These are phyloP conservation scores for Eucommia ulmoides DNA, from an alignment of 257 asterid genomes.

Conservation along the genomic window DNA sequence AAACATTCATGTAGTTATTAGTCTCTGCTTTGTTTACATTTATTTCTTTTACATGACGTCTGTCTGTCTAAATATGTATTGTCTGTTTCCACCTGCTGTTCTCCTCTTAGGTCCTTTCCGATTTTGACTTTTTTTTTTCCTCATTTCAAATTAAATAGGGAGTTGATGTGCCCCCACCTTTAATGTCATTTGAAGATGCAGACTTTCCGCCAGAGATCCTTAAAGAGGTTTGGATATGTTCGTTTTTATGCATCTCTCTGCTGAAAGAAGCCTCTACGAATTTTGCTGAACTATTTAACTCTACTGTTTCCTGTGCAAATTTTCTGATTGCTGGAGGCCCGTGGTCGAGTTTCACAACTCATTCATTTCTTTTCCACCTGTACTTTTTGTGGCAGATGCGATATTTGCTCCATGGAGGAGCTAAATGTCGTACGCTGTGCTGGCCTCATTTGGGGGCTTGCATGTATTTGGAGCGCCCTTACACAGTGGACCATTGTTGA, in stretches of 20 bases:
- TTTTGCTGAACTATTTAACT: constrained; percentile 1
- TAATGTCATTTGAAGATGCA: constrained; percentile 60
- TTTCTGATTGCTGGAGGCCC: constrained; percentile 37
- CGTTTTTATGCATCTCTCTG: constrained; percentile 9
- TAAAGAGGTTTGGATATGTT: constrained; percentile 61
- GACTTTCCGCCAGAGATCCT: constrained; percentile 74
- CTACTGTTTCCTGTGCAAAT: constrained; percentile 2
- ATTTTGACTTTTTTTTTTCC: too few relatives aligned
- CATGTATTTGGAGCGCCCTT: constrained; percentile 76
- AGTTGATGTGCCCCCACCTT: constrained; percentile 72
- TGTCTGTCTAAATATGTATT: too few relatives aligned
- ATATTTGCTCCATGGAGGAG: constrained; percentile 99
- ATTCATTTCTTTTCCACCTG: constrained; percentile 35
- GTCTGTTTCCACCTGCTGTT: too few relatives aligned
- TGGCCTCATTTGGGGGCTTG: constrained; percentile 53
- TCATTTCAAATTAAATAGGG: constrained; percentile 41
- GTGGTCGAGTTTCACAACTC: constrained; percentile 37
- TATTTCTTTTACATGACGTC: too few relatives aligned
- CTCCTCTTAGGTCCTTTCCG: too few relatives aligned
- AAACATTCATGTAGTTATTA: too few relatives aligned
- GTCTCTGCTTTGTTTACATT: too few relatives aligned
- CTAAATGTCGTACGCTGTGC: constrained; percentile 92
- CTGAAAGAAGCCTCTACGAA: constrained; percentile 11
- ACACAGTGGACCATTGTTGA: constrained; percentile 57
- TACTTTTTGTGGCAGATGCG: constrained; percentile 94